Base-by-base conservation (phyloP, 768 basidiomycete species). In the Exidia glandulosa region DNA sequence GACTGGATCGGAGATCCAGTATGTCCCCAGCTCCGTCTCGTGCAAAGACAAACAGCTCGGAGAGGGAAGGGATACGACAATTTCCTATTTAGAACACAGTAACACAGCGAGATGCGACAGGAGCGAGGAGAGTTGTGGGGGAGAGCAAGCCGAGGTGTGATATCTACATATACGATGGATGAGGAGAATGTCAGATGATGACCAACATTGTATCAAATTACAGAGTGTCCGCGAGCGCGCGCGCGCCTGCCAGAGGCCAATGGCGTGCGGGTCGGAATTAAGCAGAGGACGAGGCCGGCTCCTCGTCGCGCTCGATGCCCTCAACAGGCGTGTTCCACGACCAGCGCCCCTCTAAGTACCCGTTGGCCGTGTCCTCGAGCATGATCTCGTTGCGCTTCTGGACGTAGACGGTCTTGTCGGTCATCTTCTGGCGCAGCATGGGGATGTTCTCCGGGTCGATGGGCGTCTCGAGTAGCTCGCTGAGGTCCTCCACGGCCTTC, bases 331-430 rank as follows among this genome's bases (percentile, higher is more conserved):
- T 75, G 67, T 92, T 91, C 91, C 90, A 93, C 64, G 66, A 77
- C 91, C 91, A 94, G 60, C 91, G 74, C 10, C 83, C 89, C 57
- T 96, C 94, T 45, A 85, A 71, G 75, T 90, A 94, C 3, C 94
- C 94, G 61, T 80, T 83, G 0, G 94, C 89, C 0, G 95, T 97
- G 71, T 98, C 96, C 66, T 95, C 92, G 34, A 98, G 75, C 65
- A 99, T 81, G 67, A 97, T 94, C 71, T 93, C 88, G 71, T 96
- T 94, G 32, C 96, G 82, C 75, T 94, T 97, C 74, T 93, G 86
- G n/a, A 97, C 94, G 68, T 97, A 98, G 19, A 91, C 94, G 30
- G 94, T 89, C 81, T 94, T 94, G 75, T 99, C 93, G 1, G 94
- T 97, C 60, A 96, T 91, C 70, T 90, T 89, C 76, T 94, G 89